These are phyloP conservation scores for Globisporangium solare DNA, from an alignment of 352 stramenopile species.

Conservation along the genomic window DNA sequence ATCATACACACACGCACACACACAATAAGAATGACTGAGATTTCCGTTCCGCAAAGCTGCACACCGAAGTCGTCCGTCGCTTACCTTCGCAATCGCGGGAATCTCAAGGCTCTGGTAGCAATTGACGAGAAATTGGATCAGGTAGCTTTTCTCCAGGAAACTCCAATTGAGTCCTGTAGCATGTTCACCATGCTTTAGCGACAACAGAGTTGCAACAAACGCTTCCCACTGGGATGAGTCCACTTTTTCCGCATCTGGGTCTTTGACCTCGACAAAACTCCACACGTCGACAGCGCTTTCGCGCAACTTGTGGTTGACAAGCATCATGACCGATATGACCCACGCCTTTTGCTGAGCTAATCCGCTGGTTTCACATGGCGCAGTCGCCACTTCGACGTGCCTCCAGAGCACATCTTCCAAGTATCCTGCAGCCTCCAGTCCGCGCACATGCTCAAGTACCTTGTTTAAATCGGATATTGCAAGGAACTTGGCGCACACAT, in stretches of 20 bases:
- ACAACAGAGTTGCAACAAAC: conserved; percentile 37
- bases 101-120: conserved; percentile 62
- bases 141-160: conserved; percentile 40
- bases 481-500: conserved; percentile 37
- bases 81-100: conserved; percentile 32
- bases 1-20: not conserved
- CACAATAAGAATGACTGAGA: not conserved
- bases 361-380: conserved; percentile 14
- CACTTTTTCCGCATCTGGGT: not conserved
- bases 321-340: conserved; percentile 38
- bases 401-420: conserved; percentile 57
- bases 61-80: not conserved
- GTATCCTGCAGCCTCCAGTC: conserved; percentile 26
- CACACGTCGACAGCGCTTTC: conserved; percentile 7
- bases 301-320: conserved; percentile 24
- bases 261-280: conserved; percentile 12
- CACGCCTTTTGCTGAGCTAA: conserved; percentile 39
- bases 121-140: conserved; percentile 58
- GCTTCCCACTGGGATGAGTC: conserved; percentile 23
- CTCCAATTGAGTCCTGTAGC: conserved; percentile 18
- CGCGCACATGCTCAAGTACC: conserved; percentile 20
- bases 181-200: conserved; percentile 4
- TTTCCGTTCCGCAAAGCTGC: not conserved
- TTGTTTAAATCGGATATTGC: conserved; percentile 11
- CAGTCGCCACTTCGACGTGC: conserved; percentile 16